Conservation (phyloP, 148 eudicot genomes). For the Amaranthus palmeri region DNA sequence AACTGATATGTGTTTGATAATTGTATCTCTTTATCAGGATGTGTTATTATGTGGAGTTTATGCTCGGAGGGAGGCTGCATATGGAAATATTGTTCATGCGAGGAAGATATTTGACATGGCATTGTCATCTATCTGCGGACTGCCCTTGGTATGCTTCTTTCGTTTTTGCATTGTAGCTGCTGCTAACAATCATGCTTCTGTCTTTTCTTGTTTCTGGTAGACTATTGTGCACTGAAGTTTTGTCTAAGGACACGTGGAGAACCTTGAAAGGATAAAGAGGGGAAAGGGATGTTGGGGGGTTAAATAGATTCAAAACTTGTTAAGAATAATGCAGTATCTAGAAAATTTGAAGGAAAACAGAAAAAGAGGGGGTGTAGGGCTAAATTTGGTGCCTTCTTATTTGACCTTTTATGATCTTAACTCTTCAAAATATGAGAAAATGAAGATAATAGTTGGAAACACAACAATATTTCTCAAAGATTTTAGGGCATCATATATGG, state of each 20-base stretch:
- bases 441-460: no score
- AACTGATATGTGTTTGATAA: neutral
- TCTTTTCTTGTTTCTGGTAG: neutral
- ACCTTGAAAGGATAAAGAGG: neutral
- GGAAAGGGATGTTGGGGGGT: neutral
- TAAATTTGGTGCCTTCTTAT: no score
- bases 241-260: neutral
- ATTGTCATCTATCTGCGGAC: slow-evolving; percentile 58
- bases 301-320: neutral
- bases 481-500: no score
- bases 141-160: slow-evolving; percentile 42
- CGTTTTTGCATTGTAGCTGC: slow-evolving; percentile 1
- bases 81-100: slow-evolving; percentile 71
- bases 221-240: neutral
- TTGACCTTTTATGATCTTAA: no score
- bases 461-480: no score
- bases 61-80: slow-evolving; percentile 88
- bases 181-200: neutral
- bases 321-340: neutral
- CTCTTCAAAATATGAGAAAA: no score
- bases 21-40: slow-evolving; percentile 46
- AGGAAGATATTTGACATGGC: slow-evolving; percentile 98
- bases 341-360: neutral
- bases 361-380: no score
- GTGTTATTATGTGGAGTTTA: slow-evolving; percentile 83